Evolutionary conservation across 345 rosid species (phyloP).

Genomic region (Turritis glabra): DNA sequence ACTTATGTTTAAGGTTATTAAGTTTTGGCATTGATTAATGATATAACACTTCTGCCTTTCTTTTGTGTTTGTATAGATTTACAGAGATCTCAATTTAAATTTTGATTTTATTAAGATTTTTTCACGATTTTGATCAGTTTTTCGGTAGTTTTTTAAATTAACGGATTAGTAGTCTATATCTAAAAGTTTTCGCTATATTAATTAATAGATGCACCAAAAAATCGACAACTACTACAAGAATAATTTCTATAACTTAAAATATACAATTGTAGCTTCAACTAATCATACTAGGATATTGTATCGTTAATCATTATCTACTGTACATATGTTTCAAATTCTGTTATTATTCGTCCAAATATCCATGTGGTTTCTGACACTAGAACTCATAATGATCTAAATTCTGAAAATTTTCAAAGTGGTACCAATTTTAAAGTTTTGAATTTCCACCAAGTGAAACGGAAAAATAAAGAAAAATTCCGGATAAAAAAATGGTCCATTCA

Average conservation of each 20-base stretch:
- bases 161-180: too few species aligned
- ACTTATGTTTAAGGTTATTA: not conserved
- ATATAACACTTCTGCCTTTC: not conserved
- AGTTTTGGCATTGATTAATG: not conserved
- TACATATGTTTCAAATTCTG: not conserved
- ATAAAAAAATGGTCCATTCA: constrained; percentile 20
- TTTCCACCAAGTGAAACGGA: not conserved
- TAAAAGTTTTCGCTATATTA: too few species aligned
- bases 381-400: not conserved
- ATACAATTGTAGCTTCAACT: not conserved
- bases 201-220: too few species aligned
- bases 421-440: constrained; percentile 24
- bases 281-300: not conserved
- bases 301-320: not conserved
- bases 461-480: not conserved
- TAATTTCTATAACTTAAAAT: not conserved
- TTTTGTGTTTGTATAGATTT: too few species aligned
- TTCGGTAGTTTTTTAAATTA: too few species aligned
- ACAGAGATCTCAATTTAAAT: too few species aligned
- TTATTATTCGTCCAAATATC: not conserved
- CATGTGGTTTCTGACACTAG: not conserved
- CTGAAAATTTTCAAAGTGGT: constrained; percentile 16
- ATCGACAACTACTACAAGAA: not conserved
- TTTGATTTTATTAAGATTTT: too few species aligned
- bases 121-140: too few species aligned